Evolutionary conservation across 129 eudicot species (phyloP), one percentile per base, ranked within the genome.

Genomic region (Chrysanthemum makinoi): DNA sequence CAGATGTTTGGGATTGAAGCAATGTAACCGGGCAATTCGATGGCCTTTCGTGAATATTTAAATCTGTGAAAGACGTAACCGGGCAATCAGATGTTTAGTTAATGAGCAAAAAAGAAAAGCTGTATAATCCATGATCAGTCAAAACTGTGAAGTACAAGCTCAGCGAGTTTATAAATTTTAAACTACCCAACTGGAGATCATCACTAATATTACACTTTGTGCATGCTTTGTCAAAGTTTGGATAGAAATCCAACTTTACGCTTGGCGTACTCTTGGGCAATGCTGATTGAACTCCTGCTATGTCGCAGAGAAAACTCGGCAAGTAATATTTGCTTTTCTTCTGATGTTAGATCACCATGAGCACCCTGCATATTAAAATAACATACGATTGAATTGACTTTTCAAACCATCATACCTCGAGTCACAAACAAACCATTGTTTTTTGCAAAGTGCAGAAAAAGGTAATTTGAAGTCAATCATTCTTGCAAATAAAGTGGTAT

Each of bases 241-340:
- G 79, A 66, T 62, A 24, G 47, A 53, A 9, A 17, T 70, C 18
- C 3, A 39, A 77, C 24, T 83, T 82, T 87, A 79, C 95, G 86
- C 80, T 87, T 89, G 2, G 90, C 89, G 65, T 69, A 93, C 78
- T 89, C 96, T 13, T 79, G 72, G 13, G 84, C 98, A 80, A 89
- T 87, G 68, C 82, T 80, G 14, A 73, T 82, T 24, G 98, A 72
- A 78, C 79, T 87, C 68, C 80, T 72, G 72, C 87, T 89, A 77
- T 93, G 98, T 62, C 96, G 95, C 61, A 93, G 81, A 63, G 68
- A 82, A 79, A 87, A 89, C 81, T 93, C 98, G 0, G 96, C 98
- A 46, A 93, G 96, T 65, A 93, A 81, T 77, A 93, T 93, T 78
- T 86, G 89, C 15, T 92, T 83, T 64, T 89, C 96, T 68, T 83